Percentiles rank a stretch among this genome's conserved stretches.
These are phyloP conservation scores for Stygiomarasmius scandens DNA, from an alignment of 1,284 basidiomycete genomes.

Conservation along the genomic window DNA sequence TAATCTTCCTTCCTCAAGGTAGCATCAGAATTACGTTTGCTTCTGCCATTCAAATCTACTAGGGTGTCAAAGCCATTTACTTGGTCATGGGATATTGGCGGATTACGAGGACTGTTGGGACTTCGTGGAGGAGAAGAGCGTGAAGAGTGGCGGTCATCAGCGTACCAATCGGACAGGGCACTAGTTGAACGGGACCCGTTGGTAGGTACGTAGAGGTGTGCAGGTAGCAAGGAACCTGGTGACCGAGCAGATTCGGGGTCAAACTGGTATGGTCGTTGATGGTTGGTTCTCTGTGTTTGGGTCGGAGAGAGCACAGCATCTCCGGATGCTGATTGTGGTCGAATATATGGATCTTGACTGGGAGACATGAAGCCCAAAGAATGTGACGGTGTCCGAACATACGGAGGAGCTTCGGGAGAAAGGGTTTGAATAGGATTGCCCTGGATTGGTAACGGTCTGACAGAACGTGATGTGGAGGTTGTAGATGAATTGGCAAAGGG, in stretches of 20 bases:
- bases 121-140: constrained; percentile 58
- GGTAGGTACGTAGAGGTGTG: not conserved
- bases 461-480: constrained; percentile 18
- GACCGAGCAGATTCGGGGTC: constrained; percentile 35
- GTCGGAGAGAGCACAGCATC: constrained; percentile 50
- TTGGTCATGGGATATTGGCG: constrained; percentile 18
- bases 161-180: not conserved
- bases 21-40: constrained; percentile 31
- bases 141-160: not conserved
- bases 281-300: constrained; percentile 32
- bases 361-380: constrained; percentile 34
- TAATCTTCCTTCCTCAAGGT: constrained; percentile 43
- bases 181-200: not conserved
- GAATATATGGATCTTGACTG: constrained; percentile 54
- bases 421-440: constrained; percentile 31
- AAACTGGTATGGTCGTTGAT: constrained; percentile 32
- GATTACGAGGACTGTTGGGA: constrained; percentile 54
- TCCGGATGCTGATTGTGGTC: constrained; percentile 60
- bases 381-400: constrained; percentile 30
- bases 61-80: constrained; percentile 16
- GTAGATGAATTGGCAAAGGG: not conserved
- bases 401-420: constrained; percentile 16
- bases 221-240: constrained; percentile 39
- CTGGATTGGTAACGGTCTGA: constrained; percentile 43
- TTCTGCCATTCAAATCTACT: not conserved